Evolutionary conservation across 306 rosid species (phyloP), one percentile per base, ranked within the genome.

Genomic region (Casuarina glauca): DNA sequence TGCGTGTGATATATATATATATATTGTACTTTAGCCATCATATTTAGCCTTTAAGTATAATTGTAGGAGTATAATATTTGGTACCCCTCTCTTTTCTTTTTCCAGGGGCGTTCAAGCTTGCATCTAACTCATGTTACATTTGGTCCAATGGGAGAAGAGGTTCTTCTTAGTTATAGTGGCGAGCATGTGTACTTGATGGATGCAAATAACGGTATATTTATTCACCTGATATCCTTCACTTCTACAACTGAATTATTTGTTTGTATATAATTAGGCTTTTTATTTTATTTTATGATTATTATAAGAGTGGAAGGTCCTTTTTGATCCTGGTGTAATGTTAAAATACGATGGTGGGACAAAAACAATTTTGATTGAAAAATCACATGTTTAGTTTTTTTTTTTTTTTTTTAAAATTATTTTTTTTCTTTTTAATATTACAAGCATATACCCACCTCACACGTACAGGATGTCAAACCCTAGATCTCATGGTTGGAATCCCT

Each of bases 91-190:
- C 53, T 20, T 77, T 79, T 45, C 57, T 71, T 80, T 77, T 78
- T 79, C 61, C 85, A 96, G 98, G 98, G 91, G 64, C 87, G 85
- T 83, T 84, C 93, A 52, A 90, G 88, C 84, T 82, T 96, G 88
- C 94, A 91, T 87, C 81, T 96, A 74, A 96, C 99, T 78, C 98
- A 96, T 84, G 97, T 90, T 85, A 77, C 98, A 53, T 96, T 96
- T 86, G 90, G 96, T 87, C 99, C 99, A 15, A 89, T 86, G 82
- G 98, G 99, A 69, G 90, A 86, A 52, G 98, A 96, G 89, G 97
- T 96, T 87, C 97, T 96, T 74, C 98, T 96, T 73, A 93, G 97
- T 87, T 96, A 93, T 79, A 93, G 99, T 84, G 99, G 99, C 84
- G 98, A 93, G 83, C 98, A 96, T 78, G 96, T 86, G 69, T 96